Evolutionary conservation across 345 rosid species (phyloP).

Genomic region (Lagerstroemia speciosa): DNA sequence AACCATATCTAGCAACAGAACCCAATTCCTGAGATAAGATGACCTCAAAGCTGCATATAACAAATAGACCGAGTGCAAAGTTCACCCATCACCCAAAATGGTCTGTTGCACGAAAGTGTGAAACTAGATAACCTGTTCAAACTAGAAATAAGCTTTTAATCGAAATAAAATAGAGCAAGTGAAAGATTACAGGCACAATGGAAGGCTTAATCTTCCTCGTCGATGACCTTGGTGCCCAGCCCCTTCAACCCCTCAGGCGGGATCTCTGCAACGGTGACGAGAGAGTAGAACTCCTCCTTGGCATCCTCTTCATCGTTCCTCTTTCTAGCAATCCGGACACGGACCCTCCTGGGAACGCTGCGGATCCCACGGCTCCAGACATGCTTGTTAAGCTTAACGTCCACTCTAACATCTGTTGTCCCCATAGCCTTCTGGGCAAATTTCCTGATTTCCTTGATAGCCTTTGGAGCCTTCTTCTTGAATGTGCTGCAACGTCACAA

Average conservation of each 20-base stretch:
- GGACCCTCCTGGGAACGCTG: neutral
- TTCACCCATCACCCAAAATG: neutral
- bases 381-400: neutral
- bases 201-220: neutral
- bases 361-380: conserved; percentile 1
- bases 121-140: neutral
- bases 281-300: conserved; percentile 7
- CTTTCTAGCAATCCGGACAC: conserved; percentile 1
- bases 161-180: neutral
- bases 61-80: neutral
- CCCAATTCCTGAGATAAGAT: neutral
- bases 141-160: neutral
- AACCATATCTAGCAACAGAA: neutral
- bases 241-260: conserved; percentile 3
- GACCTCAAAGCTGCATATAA: neutral
- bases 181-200: neutral
- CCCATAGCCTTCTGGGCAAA: neutral
- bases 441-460: neutral
- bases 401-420: neutral
- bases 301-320: conserved; percentile 5
- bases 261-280: neutral
- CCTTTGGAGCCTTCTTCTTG: conserved; percentile 5
- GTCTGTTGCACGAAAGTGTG: neutral
- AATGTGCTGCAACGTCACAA: conserved; percentile 1
- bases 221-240: conserved; percentile 6